Evolutionary conservation across 768 basidiomycete genomes (phyloP), one percentile per base, ranked within the genome.

Genomic region (Kondoa subrosea): DNA sequence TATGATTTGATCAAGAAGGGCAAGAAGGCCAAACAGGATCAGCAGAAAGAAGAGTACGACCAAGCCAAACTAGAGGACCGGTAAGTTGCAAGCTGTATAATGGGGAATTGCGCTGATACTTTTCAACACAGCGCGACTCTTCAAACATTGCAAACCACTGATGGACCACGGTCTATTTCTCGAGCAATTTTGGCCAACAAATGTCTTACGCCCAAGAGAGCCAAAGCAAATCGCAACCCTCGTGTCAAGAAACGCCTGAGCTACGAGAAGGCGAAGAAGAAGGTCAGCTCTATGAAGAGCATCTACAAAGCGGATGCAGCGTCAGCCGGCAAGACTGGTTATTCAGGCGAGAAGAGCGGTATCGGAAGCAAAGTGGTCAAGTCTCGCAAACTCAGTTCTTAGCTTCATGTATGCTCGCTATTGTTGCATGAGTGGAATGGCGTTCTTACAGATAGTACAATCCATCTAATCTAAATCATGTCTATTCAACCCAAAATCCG

Each of bases 181-280:
- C 84, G 89, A 14, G 85, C 89, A 3, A 99, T 99, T 73, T 81
- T 96, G 73, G 85, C 86, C 74, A 99, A 99, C 82, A 87, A 85
- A 74, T 93, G 95, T 67, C 84, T 97, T 64, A 96, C 92, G 17
- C 92, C 93, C 2, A 85, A 82, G 70, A 84, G 95, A 67, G 80
- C 87, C 57, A 96, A 97, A 79, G 82, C 82, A 66, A 89, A 90
- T 40, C 89, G 92, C 72, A 99, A 99, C 79, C 92, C 93, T 56
- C 85, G 95, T 69, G 91, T 97, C 78, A 97, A 96, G 84, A 99
- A 99, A 77, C 84, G 90, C 34, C 82, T 86, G 78, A 86, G 76
- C 56, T 97, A 86, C 81, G 92, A 92, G 75, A 87, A 95, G 79
- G 93, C 92, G 71, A 89, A 93, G 81, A 91, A 88, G 80, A 90